Conservation (phyloP, 2,329 filamentous ascomycete species). For the Camillea tinctor region DNA sequence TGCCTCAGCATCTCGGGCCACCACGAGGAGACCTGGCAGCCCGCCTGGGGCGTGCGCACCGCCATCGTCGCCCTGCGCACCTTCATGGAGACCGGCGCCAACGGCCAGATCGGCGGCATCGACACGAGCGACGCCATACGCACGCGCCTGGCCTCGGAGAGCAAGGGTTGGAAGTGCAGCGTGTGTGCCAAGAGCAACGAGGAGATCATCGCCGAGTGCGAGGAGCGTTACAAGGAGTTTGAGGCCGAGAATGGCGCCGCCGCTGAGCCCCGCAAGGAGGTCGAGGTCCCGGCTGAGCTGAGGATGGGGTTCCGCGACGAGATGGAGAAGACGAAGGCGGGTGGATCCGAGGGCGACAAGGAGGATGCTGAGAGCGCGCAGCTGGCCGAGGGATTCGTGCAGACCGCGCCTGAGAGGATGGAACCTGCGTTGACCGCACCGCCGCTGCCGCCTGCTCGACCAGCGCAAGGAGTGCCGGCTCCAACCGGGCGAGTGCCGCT, state of each 20-base stretch:
- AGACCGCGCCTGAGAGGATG: conserved; percentile 39
- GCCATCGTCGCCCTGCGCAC: conserved; percentile 76
- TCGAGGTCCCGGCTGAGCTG: conserved; percentile 54
- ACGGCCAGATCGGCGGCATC: conserved; percentile 86
- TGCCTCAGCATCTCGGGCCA: conserved; percentile 92
- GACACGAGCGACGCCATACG: conserved; percentile 71
- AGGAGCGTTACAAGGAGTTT: conserved; percentile 41
- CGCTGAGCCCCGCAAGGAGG: conserved; percentile 34
- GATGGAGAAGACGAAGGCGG: conserved; percentile 46
- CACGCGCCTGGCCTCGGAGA: conserved; percentile 66
- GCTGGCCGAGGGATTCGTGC: conserved; percentile 58
- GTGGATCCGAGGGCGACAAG: conserved; percentile 13
- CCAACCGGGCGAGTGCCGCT: conserved; percentile 31
- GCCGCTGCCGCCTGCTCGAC: conserved; percentile 17
- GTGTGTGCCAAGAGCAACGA: conserved; percentile 69
- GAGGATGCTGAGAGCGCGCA: conserved; percentile 45
- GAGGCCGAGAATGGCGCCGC: conserved; percentile 35
- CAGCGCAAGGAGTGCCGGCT: conserved; percentile 25
- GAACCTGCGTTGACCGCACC: conserved; percentile 18
- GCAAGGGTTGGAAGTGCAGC: conserved; percentile 64
- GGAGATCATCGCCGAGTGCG: conserved; percentile 71
- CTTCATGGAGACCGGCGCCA: conserved; percentile 90
- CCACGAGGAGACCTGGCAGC: conserved; percentile 98
- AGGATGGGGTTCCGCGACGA: conserved; percentile 73
- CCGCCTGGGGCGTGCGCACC: conserved; percentile 93